Percentiles rank a stretch among this genome's conserved stretches.
Evolutionary conservation across 345 rosid species (phyloP).

Genomic region (Brassica nigra): DNA sequence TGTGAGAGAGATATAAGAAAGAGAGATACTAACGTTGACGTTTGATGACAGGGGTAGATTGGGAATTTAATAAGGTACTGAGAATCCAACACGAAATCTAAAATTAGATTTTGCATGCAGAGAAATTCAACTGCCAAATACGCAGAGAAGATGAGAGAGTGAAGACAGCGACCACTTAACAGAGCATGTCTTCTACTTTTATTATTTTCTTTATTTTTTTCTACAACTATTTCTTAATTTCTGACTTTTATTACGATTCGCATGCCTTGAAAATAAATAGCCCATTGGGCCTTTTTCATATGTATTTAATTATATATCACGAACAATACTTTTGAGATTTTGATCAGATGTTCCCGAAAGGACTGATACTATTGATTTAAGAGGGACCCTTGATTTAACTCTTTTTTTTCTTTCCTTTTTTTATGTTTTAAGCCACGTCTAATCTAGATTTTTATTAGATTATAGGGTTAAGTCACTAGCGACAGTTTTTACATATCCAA

Average conservation of each 20-base stretch:
- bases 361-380: constrained; percentile 20
- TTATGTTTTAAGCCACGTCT: constrained; percentile 12
- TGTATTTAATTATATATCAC: not conserved
- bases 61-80: constrained; percentile 24
- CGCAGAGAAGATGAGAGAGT: constrained; percentile 41
- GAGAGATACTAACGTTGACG: constrained; percentile 40
- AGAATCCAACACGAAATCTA: constrained; percentile 49
- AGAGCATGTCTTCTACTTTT: constrained; percentile 35
- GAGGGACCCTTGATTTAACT: not conserved
- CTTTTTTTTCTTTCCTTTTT: not conserved
- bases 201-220: not conserved
- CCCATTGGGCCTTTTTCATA: constrained; percentile 39
- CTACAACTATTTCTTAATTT: too few relatives aligned
- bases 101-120: constrained; percentile 46
- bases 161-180: constrained; percentile 43
- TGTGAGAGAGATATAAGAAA: not conserved
- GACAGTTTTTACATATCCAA: constrained; percentile 2
- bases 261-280: constrained; percentile 27
- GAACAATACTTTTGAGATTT: not conserved
- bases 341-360: constrained; percentile 17
- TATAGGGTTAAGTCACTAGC: constrained; percentile 1
- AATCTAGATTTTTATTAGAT: constrained; percentile 12
- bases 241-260: constrained; percentile 19
- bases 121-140: constrained; percentile 41
- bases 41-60: constrained; percentile 32